Evolutionary conservation across 306 rosid genomes (phyloP).

Genomic region (Lablab purpureus): DNA sequence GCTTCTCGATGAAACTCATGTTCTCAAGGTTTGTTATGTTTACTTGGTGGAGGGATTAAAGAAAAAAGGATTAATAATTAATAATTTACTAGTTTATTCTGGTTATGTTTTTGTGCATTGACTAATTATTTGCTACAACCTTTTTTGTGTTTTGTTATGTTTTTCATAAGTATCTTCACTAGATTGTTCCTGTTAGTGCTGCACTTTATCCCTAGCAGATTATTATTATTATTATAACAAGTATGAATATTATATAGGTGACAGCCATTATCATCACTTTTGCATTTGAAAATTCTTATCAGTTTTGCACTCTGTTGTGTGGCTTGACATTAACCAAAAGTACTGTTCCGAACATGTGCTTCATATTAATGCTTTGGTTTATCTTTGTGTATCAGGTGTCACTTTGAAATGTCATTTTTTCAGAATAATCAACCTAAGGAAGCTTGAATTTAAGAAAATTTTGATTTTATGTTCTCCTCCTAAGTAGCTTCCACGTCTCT

Average conservation of each 20-base stretch:
- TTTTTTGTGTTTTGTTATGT: constrained; percentile 21
- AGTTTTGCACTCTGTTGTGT: neutral
- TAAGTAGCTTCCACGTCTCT: neutral
- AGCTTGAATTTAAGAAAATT: constrained; percentile 14
- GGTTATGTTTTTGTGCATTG: constrained; percentile 17
- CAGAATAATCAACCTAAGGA: neutral
- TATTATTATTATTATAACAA: neutral
- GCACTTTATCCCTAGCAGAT: constrained; percentile 2
- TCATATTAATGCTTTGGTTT: neutral
- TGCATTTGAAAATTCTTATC: constrained; percentile 28
- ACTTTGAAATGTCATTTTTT: constrained; percentile 1
- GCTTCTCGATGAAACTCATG: constrained; percentile 80
- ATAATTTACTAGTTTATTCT: neutral
- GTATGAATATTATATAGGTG: neutral
- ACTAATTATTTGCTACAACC: constrained; percentile 7
- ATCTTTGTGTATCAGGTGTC: neutral
- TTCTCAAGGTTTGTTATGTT: constrained; percentile 71
- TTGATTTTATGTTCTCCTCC: neutral
- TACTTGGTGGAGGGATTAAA: neutral
- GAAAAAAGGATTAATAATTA: no score
- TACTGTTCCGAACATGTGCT: neutral
- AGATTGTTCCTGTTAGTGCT: constrained; percentile 35
- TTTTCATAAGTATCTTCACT: constrained; percentile 37
- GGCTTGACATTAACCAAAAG: neutral
- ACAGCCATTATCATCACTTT: constrained; percentile 38